Evolutionary conservation across 2,329 filamentous ascomycete species (phyloP), one percentile per base, ranked within the genome.

Genomic region (Cladophialophora bantiana): DNA sequence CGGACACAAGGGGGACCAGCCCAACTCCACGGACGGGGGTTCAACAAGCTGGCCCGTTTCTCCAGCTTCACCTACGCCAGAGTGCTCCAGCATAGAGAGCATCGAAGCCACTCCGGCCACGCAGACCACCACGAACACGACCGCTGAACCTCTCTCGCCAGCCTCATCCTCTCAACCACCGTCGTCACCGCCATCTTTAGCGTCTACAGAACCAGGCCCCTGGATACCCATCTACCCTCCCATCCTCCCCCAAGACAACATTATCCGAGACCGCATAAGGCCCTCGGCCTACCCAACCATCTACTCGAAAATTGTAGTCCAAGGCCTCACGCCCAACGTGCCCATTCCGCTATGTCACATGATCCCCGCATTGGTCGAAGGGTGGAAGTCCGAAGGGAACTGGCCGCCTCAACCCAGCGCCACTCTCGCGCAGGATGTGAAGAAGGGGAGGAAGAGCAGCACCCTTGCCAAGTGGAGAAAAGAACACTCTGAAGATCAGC

Each of bases 371-470:
- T 91, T 94, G 71, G 93, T 98, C 0, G 85, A 90, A 34, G 94
- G 94, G 52, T 97, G 94, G 94, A 96, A 96, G 78, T 86, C 92
- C 48, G 92, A 95, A 73, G 94, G 93, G 15, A 92, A 97, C 78
- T 98, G 94, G 94, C 94, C 94, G 4, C 92, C 91, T 1, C 71
- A 71, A 53, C 56, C 69, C n/a, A 42, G 50, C n/a, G 50, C 65
- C n/a, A 38, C 59, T 2, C 38, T 61, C 10, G 52, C 63, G 7
- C 45, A 53, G 15, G 68, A 70, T 40, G n/a, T 56, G 3, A 68
- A 68, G 34, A 68, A 66, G 52, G 66, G 68, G 4, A 52, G 66
- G 2, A 65, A 59, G 45, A 68, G 66, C 7, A 58, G 57, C 45
- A 38, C 68, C 20, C 67, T 70, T n/a, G 40, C 64, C 6, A 66